Conservation (phyloP, 1,139 yeast genomes). For the Pichiaceae sp. region DNA sequence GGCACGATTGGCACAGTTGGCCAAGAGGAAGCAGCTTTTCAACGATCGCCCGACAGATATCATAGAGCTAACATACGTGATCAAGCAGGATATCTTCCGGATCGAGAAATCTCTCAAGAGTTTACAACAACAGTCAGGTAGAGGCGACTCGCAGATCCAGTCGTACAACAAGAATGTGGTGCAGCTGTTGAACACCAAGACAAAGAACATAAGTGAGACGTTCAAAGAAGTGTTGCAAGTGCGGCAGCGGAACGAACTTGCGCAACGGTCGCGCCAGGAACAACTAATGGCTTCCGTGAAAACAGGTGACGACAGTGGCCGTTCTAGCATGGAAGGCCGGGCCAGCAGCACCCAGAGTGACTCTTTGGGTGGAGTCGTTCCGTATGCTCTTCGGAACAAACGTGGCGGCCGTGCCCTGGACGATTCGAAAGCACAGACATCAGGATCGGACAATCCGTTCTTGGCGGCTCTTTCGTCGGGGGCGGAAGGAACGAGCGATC, state of each 20-base stretch:
- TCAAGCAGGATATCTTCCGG: slow-evolving; percentile 85
- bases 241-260: slow-evolving; percentile 78
- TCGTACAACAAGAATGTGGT: slow-evolving; percentile 83
- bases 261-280: slow-evolving; percentile 75
- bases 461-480: slow-evolving; percentile 17
- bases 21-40: slow-evolving; percentile 85
- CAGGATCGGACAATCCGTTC: slow-evolving; percentile 31
- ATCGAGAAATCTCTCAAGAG: slow-evolving; percentile 72
- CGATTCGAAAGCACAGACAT: not conserved
- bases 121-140: slow-evolving; percentile 41
- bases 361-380: slow-evolving; percentile 8
- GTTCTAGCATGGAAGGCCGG: not conserved
- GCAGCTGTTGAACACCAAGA: slow-evolving; percentile 75
- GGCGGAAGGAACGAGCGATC: slow-evolving; percentile 13
- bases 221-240: slow-evolving; percentile 82
- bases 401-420: slow-evolving; percentile 7
- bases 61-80: slow-evolving; percentile 83
- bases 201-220: slow-evolving; percentile 87
- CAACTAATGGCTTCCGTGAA: slow-evolving; percentile 45
- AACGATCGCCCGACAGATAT: slow-evolving; percentile 94
- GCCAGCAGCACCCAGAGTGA: no score
- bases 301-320: slow-evolving; percentile 3
- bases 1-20: slow-evolving; percentile 68
- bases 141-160: slow-evolving; percentile 45
- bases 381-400: slow-evolving; percentile 20